These are phyloP conservation scores for Lactarius pseudohatsudake DNA, from an alignment of 768 basidiomycete genomes.

Conservation along the genomic window DNA sequence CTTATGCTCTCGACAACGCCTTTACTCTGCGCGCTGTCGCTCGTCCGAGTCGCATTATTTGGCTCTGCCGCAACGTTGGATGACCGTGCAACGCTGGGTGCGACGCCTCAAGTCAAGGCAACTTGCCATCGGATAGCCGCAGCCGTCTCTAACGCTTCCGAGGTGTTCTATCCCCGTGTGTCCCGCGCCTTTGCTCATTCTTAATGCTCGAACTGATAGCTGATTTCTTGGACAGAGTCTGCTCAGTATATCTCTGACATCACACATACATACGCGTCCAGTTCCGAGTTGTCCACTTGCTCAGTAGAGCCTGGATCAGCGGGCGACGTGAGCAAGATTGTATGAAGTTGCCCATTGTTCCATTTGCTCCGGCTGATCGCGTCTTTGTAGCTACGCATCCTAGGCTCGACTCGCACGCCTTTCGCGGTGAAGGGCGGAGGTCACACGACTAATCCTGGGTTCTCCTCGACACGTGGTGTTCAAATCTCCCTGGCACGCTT, in stretches of 20 bases:
- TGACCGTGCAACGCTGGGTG: background rate
- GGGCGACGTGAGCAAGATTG: slow-evolving; percentile 24
- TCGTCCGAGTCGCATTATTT: background rate
- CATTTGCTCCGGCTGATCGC: background rate
- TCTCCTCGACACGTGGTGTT: slow-evolving; percentile 29
- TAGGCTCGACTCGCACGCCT: background rate
- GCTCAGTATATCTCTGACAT: background rate
- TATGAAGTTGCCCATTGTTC: slow-evolving; percentile 5
- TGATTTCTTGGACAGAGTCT: background rate
- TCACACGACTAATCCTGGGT: slow-evolving; percentile 29
- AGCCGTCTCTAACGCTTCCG: background rate
- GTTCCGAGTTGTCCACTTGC: slow-evolving; percentile 16
- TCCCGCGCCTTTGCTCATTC: background rate
- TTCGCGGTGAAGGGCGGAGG: slow-evolving; percentile 30
- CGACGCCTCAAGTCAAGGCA: background rate
- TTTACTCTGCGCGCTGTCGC: slow-evolving; percentile 1
- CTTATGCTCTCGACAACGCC: background rate
- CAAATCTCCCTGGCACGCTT: slow-evolving; percentile 30
- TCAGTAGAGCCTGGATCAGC: slow-evolving; percentile 28
- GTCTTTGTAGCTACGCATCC: background rate
- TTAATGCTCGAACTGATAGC: background rate
- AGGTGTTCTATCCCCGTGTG: background rate
- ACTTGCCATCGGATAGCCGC: background rate
- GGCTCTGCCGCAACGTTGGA: background rate
- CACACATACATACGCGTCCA: background rate